Evolutionary conservation across 2,329 filamentous ascomycete species (phyloP), one percentile per base, ranked within the genome.

Genomic region (Alternaria arbusti): DNA sequence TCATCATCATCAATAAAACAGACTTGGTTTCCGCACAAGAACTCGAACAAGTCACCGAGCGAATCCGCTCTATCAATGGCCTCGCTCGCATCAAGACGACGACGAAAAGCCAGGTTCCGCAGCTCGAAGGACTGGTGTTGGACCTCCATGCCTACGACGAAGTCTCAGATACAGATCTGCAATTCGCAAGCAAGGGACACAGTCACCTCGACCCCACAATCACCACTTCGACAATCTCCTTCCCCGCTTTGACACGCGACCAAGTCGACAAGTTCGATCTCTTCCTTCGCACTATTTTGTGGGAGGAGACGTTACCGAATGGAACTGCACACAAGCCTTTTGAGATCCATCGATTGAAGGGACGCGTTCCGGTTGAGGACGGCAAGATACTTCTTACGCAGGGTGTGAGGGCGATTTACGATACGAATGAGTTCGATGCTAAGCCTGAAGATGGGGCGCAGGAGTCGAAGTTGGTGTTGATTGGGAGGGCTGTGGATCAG

Each of bases 71-170:
- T 6, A 98, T 99, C 79, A 99, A 99, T 77, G 91, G 91, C 1
- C 84, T 97, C 2, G 96, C 96, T 2, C 94, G 90, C 72, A 86
- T 98, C 47, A 89, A 96, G 70, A 84, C 92, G 17, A 98, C 96
- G 2, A 87, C 91, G 57, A 91, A 92, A 74, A 93, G 93, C 70
- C 86, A 88, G 32, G 90, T 97, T 1, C 92, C 94, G 1, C 84
- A 91, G 68, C 86, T 99, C 7, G 93, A 97, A 74, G 95, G 94
- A 1, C 87, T 97, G 58, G 79, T 99, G 5, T 84, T 99, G 8
- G 95, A 98, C 79, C 83, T 99, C 28, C 93, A 97, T 77, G 95
- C 96, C 0, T 99, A 99, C 78, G 93, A 97, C 72, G 87, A 91
- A 65, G 90, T 97, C 30, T 87, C 89, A 30, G 87, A 87, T 15